Evolutionary conservation across 768 basidiomycete genomes (phyloP).

Genomic region (Gyrodon lividus): DNA sequence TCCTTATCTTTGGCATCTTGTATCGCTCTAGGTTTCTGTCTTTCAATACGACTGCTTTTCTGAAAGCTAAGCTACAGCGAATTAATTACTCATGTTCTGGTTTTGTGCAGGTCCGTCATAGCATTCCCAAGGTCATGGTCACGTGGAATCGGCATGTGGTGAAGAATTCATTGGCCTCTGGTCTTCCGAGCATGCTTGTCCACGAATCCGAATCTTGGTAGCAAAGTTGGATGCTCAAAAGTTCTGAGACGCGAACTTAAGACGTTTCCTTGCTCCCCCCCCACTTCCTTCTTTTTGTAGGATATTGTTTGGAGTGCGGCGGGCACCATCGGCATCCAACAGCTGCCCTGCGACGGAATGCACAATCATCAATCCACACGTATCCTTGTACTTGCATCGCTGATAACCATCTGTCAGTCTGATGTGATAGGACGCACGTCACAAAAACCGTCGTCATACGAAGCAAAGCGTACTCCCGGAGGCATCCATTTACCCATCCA

Average conservation of each 20-base stretch:
- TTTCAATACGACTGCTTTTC: background rate
- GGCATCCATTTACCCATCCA: constrained; percentile 27
- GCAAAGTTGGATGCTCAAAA: background rate
- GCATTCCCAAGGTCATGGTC: constrained; percentile 2
- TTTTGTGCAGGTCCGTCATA: background rate
- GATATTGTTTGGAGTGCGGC: background rate
- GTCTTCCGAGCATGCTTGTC: background rate
- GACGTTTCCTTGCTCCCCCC: background rate
- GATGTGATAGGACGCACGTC: background rate
- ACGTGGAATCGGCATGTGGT: constrained; percentile 7
- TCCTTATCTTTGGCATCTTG: constrained; percentile 5
- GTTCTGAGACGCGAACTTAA: background rate
- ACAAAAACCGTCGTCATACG: background rate
- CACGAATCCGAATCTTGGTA: background rate
- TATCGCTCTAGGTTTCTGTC: constrained; percentile 4
- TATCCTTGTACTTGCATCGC: constrained; percentile 6
- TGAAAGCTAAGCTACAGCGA: background rate
- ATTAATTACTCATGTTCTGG: background rate
- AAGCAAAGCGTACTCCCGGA: constrained; percentile 9
- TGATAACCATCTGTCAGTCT: constrained; percentile 4
- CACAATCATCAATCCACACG: constrained; percentile 3
- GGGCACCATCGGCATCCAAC: background rate
- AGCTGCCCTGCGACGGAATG: constrained; percentile 9
- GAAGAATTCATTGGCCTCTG: background rate
- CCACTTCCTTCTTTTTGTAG: background rate